Evolutionary conservation across 257 asterid species (phyloP).

Genomic region (Solanum paucissectum): DNA sequence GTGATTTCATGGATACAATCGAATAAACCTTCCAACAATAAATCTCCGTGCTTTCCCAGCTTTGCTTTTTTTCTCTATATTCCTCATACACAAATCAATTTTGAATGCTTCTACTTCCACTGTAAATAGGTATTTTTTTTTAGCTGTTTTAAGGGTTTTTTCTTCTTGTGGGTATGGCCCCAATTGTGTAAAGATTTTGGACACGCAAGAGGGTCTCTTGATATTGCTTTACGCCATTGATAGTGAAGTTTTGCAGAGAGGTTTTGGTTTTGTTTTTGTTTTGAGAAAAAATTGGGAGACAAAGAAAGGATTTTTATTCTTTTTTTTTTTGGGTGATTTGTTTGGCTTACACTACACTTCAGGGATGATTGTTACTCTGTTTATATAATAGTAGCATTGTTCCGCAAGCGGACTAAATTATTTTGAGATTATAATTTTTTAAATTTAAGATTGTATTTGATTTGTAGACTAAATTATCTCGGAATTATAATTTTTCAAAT

Average conservation of each 20-base stretch:
- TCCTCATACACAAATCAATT: slow-evolving; percentile 23
- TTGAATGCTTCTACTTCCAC: background rate
- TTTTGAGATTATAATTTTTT: background rate
- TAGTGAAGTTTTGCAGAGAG: slow-evolving; percentile 22
- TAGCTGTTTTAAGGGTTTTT: background rate
- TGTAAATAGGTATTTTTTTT: background rate
- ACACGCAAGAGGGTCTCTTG: slow-evolving; percentile 36
- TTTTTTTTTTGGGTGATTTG: slow-evolving; percentile 6
- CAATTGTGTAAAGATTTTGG: slow-evolving; percentile 28
- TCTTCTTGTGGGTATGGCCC: background rate
- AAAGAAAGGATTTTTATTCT: background rate
- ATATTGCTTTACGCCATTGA: slow-evolving; percentile 53
- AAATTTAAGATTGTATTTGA: no score
- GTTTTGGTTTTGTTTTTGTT: background rate
- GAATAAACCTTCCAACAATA: slow-evolving; percentile 58
- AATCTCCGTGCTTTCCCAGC: slow-evolving; percentile 94
- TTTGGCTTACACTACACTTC: slow-evolving; percentile 49
- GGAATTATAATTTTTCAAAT: background rate
- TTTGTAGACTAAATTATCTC: no score
- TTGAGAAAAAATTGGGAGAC: background rate
- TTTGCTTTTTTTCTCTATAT: slow-evolving; percentile 31
- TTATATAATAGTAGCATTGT: background rate
- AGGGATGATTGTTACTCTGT: background rate
- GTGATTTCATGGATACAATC: slow-evolving; percentile 89
- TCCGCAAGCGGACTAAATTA: accelerated